Evolutionary conservation across 345 rosid genomes (phyloP), one percentile per base, ranked within the genome.

Genomic region (Rhodamnia rubescens): DNA sequence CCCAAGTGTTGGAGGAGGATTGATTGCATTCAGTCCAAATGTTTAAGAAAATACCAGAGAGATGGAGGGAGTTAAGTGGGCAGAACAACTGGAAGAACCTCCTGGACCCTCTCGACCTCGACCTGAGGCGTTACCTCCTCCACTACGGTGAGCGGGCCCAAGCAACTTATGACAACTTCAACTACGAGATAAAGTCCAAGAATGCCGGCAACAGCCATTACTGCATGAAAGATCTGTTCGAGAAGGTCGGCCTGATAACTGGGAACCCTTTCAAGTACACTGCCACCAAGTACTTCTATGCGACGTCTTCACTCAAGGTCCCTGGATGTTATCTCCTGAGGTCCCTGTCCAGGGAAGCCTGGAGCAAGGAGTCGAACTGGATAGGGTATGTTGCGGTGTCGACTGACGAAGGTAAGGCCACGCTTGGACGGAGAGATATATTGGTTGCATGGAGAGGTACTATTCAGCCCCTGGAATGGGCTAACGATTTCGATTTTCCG

Each of bases 361-460:
- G 98, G 96, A 90, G 91, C 85, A 93, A 92, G 88, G 95, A 96
- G 78, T 95, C 99, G 0, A 96, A 93, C 8, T 96, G 96, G 97
- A 91, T 95, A 15, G 99, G 98, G 57, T 95, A 87, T 74, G 92
- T 96, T 5, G 99, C 97, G 0, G 97, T 96, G 89, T 90, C 96
- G 1, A 93, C 95, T 8, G 96, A 96, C 32, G 89, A 93, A 82
- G 96, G 95, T 82, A 91, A 88, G 82, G 89, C 75, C n/a, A 83
- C 83, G 74, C 83, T 96, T 21, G 97, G 98, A 81, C 89, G 99
- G 88, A 92, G 99, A 87, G 99, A 95, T 59, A 92, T 95, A 21
- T 95, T 95, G 54, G 87, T 95, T 18, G 92, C 92, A 42, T 96
- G 98, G 99, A 92, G 97, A 92, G 99, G 99, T 82, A 93, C 98